Percentiles rank a stretch among this genome's conserved stretches.
Conservation (phyloP, 2,329 filamentous ascomycete species). For the Penicillium griseofulvum region DNA sequence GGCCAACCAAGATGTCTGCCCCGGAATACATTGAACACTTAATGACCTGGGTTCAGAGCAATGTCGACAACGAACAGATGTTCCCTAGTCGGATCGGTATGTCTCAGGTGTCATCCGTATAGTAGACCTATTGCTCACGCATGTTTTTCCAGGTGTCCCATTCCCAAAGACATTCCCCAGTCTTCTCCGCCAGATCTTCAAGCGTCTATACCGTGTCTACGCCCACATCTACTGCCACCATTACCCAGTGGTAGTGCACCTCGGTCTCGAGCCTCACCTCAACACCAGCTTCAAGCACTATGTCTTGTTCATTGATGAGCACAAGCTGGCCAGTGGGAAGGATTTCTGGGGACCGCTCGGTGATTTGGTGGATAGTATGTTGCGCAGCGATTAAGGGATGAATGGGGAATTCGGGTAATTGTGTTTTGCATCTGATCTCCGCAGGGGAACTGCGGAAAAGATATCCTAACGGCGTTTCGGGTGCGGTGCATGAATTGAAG, state of each 20-base stretch:
- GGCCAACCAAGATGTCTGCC: constrained; percentile 95
- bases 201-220: constrained; percentile 97
- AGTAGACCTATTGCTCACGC: not conserved
- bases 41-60: constrained; percentile 94
- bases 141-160: constrained; percentile 64
- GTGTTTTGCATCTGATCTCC: constrained; percentile 8
- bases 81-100: constrained; percentile 89
- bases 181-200: constrained; percentile 93
- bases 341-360: constrained; percentile 97
- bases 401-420: not conserved
- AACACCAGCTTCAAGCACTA: constrained; percentile 99
- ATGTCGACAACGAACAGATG: constrained; percentile 91
- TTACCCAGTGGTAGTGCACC: constrained; percentile 92
- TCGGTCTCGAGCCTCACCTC: constrained; percentile 92
- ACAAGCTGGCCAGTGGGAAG: constrained; percentile 84
- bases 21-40: constrained; percentile 97
- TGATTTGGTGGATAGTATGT: constrained; percentile 95
- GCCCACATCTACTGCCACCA: constrained; percentile 99
- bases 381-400: constrained; percentile 72
- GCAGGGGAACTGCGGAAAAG: constrained; percentile 1
- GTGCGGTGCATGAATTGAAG: constrained; percentile 18
- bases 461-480: constrained; percentile 22
- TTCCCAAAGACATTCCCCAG: constrained; percentile 90
- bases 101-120: constrained; percentile 13
- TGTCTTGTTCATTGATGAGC: constrained; percentile 97